phyloP scores from a whole-genome alignment of 805 yeast species.

The Wickerhamiella lipophila region DNA sequence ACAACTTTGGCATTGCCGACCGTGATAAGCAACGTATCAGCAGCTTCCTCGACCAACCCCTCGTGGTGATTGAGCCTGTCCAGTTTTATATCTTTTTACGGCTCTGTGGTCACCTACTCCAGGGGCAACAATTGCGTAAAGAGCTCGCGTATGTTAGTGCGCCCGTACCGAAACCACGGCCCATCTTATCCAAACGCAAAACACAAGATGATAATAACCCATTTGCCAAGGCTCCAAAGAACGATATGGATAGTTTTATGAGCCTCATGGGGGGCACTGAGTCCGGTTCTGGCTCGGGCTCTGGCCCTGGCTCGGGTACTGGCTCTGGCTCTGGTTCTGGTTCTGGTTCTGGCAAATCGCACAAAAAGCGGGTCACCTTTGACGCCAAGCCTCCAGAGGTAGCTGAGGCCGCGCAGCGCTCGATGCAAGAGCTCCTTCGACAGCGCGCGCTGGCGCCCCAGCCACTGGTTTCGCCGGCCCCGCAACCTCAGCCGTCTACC shows the following conservation, averaged over 20 bases:
- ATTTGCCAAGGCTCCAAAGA: constrained; percentile 27
- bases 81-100: constrained; percentile 83
- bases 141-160: constrained; percentile 35
- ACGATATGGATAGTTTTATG: constrained; percentile 79
- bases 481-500: constrained; percentile 16
- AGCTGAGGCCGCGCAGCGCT: constrained; percentile 31
- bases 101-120: constrained; percentile 58
- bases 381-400: constrained; percentile 30
- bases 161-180: constrained; percentile 64
- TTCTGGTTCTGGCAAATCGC: constrained; percentile 7
- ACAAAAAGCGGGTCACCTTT: constrained; percentile 28
- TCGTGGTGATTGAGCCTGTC: constrained; percentile 61
- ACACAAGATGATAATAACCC: constrained; percentile 19
- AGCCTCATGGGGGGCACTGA: constrained; percentile 60
- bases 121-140: constrained; percentile 35
- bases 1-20: constrained; percentile 56
- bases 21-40: constrained; percentile 33
- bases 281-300: background rate
- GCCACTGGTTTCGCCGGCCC: constrained; percentile 20
- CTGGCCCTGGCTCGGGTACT: background rate
- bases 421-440: constrained; percentile 29
- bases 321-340: background rate
- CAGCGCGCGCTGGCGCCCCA: constrained; percentile 18
- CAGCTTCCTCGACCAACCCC: constrained; percentile 24
- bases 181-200: constrained; percentile 51